Evolutionary conservation across 768 basidiomycete genomes (phyloP).

Genomic region (Leccinum boreale): DNA sequence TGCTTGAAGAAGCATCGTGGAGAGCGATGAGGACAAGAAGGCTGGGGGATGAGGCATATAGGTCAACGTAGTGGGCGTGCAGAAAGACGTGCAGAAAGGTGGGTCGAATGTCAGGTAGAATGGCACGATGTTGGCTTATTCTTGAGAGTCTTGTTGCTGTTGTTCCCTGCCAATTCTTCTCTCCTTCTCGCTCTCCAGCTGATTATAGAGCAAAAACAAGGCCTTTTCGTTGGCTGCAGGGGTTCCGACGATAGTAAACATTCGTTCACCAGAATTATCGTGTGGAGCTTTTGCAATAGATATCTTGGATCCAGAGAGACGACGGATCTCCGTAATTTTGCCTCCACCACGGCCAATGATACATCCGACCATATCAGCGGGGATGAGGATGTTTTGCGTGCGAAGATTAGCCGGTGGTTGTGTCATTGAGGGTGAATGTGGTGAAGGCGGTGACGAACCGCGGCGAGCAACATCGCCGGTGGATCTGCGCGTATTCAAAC

Average conservation of each 20-base stretch:
- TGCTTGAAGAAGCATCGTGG: slow-evolving; percentile 7
- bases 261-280: slow-evolving; percentile 97
- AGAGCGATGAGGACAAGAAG: slow-evolving; percentile 28
- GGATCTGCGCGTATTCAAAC: slow-evolving; percentile 54
- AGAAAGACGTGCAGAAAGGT: slow-evolving; percentile 12
- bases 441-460: slow-evolving; percentile 40
- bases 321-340: slow-evolving; percentile 99
- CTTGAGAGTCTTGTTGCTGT: slow-evolving; percentile 73
- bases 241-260: slow-evolving; percentile 98
- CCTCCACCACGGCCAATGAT: slow-evolving; percentile 95
- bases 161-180: slow-evolving; percentile 83
- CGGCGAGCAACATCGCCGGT: slow-evolving; percentile 54
- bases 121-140: slow-evolving; percentile 15
- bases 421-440: slow-evolving; percentile 43
- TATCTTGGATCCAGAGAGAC: slow-evolving; percentile 96
- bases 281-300: slow-evolving; percentile 99
- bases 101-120: background rate
- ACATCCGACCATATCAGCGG: slow-evolving; percentile 98
- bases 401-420: slow-evolving; percentile 78
- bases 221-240: slow-evolving; percentile 98
- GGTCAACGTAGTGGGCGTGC: slow-evolving; percentile 10
- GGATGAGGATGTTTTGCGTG: slow-evolving; percentile 99
- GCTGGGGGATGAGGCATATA: slow-evolving; percentile 24
- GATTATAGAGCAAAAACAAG: slow-evolving; percentile 94
- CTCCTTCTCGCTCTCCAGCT: slow-evolving; percentile 95